These are phyloP conservation scores for Phytophthora macrochlamydospora DNA, from an alignment of 352 stramenopile genomes.

Conservation along the genomic window DNA sequence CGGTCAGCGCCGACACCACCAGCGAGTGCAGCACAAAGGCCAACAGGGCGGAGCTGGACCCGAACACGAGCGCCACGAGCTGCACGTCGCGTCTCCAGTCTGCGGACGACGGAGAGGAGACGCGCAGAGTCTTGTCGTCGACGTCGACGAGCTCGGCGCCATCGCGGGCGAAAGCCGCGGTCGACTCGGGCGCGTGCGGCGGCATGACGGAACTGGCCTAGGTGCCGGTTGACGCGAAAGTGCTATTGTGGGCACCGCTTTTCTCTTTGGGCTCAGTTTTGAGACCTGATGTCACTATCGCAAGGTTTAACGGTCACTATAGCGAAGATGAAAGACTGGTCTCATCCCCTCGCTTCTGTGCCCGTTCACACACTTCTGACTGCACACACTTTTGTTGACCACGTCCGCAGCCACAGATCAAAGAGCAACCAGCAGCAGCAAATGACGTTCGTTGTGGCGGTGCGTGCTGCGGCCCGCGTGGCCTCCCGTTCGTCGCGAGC, in stretches of 20 bases:
- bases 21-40: constrained; percentile 53
- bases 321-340: too few species aligned
- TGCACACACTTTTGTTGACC: too few species aligned
- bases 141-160: background rate
- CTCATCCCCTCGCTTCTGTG: background rate
- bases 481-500: constrained; percentile 5
- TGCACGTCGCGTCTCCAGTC: constrained; percentile 62
- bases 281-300: background rate
- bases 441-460: constrained; percentile 12
- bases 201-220: constrained; percentile 8
- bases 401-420: background rate
- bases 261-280: background rate
- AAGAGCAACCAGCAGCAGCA: background rate
- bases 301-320: background rate
- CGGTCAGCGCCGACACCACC: constrained; percentile 56
- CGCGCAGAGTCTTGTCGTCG: constrained; percentile 6
- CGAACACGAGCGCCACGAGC: constrained; percentile 50
- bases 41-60: constrained; percentile 40
- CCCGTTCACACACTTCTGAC: background rate
- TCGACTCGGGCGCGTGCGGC: constrained; percentile 20
- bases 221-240: background rate
- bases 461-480: constrained; percentile 10
- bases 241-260: background rate
- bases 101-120: background rate
- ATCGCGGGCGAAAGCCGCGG: constrained; percentile 11